Conservation (phyloP, 1,284 basidiomycete species). For the Ustilago sp. region DNA sequence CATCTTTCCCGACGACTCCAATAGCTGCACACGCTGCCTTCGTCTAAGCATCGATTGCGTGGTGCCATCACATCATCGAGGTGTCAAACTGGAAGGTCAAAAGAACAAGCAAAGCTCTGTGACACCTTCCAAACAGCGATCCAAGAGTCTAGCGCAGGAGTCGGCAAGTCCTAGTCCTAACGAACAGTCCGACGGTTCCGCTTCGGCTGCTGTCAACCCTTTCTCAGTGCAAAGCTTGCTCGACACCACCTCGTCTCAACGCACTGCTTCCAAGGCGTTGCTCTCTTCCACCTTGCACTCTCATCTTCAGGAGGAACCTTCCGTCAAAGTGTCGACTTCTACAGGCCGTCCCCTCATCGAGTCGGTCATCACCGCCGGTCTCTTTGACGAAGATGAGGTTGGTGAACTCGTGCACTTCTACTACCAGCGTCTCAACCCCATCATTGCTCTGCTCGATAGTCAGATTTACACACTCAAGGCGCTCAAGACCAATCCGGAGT, state of each 20-base stretch:
- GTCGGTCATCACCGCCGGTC: slow-evolving; percentile 43
- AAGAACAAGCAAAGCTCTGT: slow-evolving; percentile 14
- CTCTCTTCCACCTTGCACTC: slow-evolving; percentile 51
- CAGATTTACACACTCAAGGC: slow-evolving; percentile 72
- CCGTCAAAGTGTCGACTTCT: slow-evolving; percentile 43
- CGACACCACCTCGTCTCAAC: slow-evolving; percentile 46
- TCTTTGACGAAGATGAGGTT: slow-evolving; percentile 50
- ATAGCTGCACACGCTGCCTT: slow-evolving; percentile 43
- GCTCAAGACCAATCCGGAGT: slow-evolving; percentile 76
- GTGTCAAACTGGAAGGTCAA: slow-evolving; percentile 46
- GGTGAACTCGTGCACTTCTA: slow-evolving; percentile 45
- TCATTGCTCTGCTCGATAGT: slow-evolving; percentile 68
- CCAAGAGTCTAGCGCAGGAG: slow-evolving; percentile 27
- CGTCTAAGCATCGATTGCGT: slow-evolving; percentile 46
- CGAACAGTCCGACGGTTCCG: slow-evolving; percentile 29
- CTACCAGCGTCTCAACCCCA: slow-evolving; percentile 54
- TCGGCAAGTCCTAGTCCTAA: slow-evolving; percentile 38
- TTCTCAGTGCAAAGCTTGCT: slow-evolving; percentile 53
- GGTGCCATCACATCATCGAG: slow-evolving; percentile 48
- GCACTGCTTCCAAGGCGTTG: slow-evolving; percentile 43
- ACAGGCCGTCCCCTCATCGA: slow-evolving; percentile 46
- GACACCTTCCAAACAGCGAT: slow-evolving; percentile 22
- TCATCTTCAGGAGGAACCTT: slow-evolving; percentile 45
- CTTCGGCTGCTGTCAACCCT: slow-evolving; percentile 33
- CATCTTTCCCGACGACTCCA: slow-evolving; percentile 49